Percentiles rank a stretch among this genome's conserved stretches.
phyloP scores from a whole-genome alignment of 148 eudicot species.

The Polygonum aviculare region DNA sequence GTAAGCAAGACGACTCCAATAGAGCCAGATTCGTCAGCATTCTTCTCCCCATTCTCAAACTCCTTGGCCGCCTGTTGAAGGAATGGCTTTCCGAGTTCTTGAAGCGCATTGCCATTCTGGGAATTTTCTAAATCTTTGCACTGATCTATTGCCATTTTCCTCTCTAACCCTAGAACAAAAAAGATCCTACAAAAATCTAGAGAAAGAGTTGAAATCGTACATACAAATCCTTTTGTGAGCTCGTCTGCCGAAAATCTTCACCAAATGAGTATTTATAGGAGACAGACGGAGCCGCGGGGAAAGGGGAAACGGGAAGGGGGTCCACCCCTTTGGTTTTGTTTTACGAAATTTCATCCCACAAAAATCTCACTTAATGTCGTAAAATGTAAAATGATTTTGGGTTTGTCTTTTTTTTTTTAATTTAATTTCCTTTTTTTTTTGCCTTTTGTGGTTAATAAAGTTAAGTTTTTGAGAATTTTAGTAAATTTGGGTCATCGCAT shows the following conservation, averaged over 20 bases:
- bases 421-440: too few relatives aligned
- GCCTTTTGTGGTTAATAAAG: too few relatives aligned
- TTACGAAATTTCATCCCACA: too few relatives aligned
- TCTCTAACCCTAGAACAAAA: background rate
- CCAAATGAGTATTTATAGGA: slow-evolving; percentile 1
- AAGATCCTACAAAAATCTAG: background rate
- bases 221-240: background rate
- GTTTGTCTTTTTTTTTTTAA: too few relatives aligned
- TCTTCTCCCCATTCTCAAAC: background rate
- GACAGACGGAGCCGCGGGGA: background rate
- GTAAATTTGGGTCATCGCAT: too few relatives aligned
- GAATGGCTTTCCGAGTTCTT: slow-evolving; percentile 47
- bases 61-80: slow-evolving; percentile 2
- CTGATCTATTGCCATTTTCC: slow-evolving; percentile 42
- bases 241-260: background rate
- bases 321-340: background rate
- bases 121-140: slow-evolving; percentile 32
- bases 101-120: slow-evolving; percentile 15
- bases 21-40: slow-evolving; percentile 18
- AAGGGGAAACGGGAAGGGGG: background rate
- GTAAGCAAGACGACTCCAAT: slow-evolving; percentile 55
- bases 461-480: too few relatives aligned
- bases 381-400: too few relatives aligned
- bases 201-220: background rate
- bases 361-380: too few relatives aligned